Percentiles rank a stretch among this genome's conserved stretches.
phyloP scores from a whole-genome alignment of 345 rosid species.

The Sonneratia alba region DNA sequence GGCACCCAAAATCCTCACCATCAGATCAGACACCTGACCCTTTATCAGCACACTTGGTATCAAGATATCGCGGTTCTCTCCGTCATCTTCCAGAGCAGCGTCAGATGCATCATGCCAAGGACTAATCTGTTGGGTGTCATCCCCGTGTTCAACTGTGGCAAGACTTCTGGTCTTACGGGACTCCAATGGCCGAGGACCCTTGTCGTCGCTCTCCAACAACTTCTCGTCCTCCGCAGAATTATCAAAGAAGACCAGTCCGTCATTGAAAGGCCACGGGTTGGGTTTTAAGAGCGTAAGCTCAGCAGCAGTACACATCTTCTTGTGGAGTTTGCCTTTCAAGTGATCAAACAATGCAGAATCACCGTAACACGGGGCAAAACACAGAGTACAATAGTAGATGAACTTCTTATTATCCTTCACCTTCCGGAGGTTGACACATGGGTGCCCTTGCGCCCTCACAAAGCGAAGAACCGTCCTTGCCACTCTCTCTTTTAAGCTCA shows the following conservation, averaged over 20 bases:
- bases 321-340: conserved; percentile 69
- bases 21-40: conserved; percentile 35
- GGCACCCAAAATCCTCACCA: background rate
- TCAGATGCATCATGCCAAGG: conserved; percentile 14
- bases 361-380: conserved; percentile 76
- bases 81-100: conserved; percentile 5
- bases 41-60: conserved; percentile 48
- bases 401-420: conserved; percentile 47
- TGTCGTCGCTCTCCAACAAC: conserved; percentile 8
- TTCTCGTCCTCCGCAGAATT: no score
- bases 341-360: conserved; percentile 65
- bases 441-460: conserved; percentile 62
- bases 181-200: conserved; percentile 21
- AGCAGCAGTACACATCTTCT: conserved; percentile 57
- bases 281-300: conserved; percentile 54
- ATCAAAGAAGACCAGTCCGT: no score
- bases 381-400: conserved; percentile 75
- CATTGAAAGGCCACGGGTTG: conserved; percentile 63
- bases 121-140: conserved; percentile 5
- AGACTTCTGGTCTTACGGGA: conserved; percentile 24
- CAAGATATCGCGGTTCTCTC: conserved; percentile 20
- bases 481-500: conserved; percentile 52
- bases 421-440: conserved; percentile 65
- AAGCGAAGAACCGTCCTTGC: conserved; percentile 57
- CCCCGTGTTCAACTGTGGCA: conserved; percentile 46